Evolutionary conservation across 768 basidiomycete genomes (phyloP).

Genomic region (Trametes coccinea): DNA sequence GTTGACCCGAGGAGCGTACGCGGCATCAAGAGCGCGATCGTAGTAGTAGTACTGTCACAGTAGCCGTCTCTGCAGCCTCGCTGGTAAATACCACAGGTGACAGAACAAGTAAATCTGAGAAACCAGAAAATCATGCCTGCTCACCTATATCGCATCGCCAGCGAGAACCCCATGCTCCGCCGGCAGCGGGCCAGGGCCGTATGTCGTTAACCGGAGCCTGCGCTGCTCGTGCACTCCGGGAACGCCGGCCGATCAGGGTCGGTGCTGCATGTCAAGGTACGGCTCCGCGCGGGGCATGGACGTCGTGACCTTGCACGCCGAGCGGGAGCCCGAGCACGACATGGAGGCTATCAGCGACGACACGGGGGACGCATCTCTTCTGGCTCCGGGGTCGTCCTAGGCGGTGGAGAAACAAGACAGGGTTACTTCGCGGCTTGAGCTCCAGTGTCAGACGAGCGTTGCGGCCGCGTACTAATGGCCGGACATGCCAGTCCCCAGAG

Average conservation of each 20-base stretch:
- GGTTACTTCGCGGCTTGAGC: not conserved
- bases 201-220: too few relatives aligned
- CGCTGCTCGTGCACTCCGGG: too few relatives aligned
- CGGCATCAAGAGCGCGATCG: constrained; percentile 2
- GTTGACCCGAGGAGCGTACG: not conserved
- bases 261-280: not conserved
- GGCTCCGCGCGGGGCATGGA: not conserved
- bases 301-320: constrained; percentile 28
- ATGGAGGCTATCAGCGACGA: constrained; percentile 77
- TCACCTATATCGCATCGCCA: too few relatives aligned
- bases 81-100: too few relatives aligned
- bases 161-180: too few relatives aligned
- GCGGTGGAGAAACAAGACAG: not conserved
- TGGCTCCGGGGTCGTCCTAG: constrained; percentile 67
- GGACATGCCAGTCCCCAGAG: not conserved
- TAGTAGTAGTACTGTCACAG: not conserved
- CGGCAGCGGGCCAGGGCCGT: too few relatives aligned
- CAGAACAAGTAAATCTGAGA: too few relatives aligned
- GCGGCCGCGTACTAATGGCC: not conserved
- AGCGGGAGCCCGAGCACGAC: constrained; percentile 54
- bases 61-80: too few relatives aligned
- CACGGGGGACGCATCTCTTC: constrained; percentile 35
- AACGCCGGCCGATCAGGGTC: not conserved
- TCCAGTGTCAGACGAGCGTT: not conserved
- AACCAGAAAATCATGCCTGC: too few relatives aligned